Percentiles rank a stretch among this genome's conserved stretches.
Conservation (phyloP, 2,329 filamentous ascomycete species). For the Alternaria solani region DNA sequence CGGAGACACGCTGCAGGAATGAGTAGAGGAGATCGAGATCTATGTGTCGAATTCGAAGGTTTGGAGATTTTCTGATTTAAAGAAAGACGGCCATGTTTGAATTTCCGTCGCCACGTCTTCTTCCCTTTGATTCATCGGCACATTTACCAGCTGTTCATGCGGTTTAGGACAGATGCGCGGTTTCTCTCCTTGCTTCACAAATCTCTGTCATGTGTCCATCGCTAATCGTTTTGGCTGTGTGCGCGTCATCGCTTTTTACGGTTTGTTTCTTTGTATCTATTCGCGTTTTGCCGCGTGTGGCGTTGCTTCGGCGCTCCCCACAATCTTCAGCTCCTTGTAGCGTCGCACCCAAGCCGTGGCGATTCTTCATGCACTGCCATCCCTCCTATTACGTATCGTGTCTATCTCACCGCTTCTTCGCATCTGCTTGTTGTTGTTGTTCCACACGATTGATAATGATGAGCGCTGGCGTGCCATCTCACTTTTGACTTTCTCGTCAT, state of each 20-base stretch:
- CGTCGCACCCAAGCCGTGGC: not conserved
- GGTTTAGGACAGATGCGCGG: not conserved
- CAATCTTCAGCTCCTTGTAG: not conserved
- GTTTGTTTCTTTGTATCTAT: conserved; percentile 12
- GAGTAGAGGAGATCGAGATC: conserved; percentile 41
- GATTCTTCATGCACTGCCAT: not conserved
- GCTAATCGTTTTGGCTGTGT: not conserved
- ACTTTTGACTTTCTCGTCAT: not conserved
- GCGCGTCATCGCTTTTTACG: not conserved
- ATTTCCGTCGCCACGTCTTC: not conserved
- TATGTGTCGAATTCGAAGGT: conserved; percentile 53
- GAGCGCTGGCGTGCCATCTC: not conserved
- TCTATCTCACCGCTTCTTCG: not conserved
- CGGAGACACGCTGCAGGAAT: conserved; percentile 37
- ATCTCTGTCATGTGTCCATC: not conserved
- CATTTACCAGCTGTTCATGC: not conserved
- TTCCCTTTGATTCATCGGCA: not conserved
- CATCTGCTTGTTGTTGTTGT: conserved; percentile 11
- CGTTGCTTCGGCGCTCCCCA: conserved; percentile 1
- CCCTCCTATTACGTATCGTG: not conserved
- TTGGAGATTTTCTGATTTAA: conserved; percentile 49
- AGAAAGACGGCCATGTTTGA: not conserved
- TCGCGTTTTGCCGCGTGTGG: conserved; percentile 5
- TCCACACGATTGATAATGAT: conserved; percentile 19
- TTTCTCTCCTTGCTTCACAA: not conserved